Evolutionary conservation across 108 stramenopile genomes (phyloP), one percentile per base, ranked within the genome.

Genomic region (Tribonema minus): DNA sequence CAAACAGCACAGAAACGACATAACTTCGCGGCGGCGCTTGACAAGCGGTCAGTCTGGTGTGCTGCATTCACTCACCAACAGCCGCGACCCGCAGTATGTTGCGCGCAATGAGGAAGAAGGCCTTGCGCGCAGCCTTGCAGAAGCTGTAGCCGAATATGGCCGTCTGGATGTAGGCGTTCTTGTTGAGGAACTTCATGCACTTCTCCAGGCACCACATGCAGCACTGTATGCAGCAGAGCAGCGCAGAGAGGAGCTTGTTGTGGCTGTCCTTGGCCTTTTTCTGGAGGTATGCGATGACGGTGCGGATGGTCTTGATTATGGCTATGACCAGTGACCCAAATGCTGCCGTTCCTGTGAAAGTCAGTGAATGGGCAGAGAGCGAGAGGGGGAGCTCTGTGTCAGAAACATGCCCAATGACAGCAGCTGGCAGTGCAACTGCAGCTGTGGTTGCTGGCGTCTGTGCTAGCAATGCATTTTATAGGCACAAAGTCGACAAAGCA

Each of bases 271-370:
- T 88, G 26, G 79, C 68, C 77, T 90, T 89, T 35, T 87, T 86
- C 89, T 95, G 92, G 7, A 94, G 36, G 71, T 92, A 91, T 35
- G 91, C 86, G 29, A 98, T 68, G 35, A 93, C 68, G 63, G 93
- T 84, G 46, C 95, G 92, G 58, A 95, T 86, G 58, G 92, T 86
- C 86, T 92, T 88, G 54, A 95, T 85, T 78, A 94, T 90, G 40
- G 94, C 94, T 69, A 96, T 89, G 41, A 98, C 71, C 29, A 98
- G 85, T 30, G 91, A 89, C 33, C 95, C 96, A 85, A 92, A 97
- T 20, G 96, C 96, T 25, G 92, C 93, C 0, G 96, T 97, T 37
- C 96, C 96, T n/a, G n/a, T n/a, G 23, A n/a, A 4, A 39, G 38
- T 39, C 7, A 3, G 38, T 3, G 38, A 39, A 39, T 6, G 38